Evolutionary conservation across 176 grass and related monocot genomes (phyloP).

Genomic region (Puya raimondii): DNA sequence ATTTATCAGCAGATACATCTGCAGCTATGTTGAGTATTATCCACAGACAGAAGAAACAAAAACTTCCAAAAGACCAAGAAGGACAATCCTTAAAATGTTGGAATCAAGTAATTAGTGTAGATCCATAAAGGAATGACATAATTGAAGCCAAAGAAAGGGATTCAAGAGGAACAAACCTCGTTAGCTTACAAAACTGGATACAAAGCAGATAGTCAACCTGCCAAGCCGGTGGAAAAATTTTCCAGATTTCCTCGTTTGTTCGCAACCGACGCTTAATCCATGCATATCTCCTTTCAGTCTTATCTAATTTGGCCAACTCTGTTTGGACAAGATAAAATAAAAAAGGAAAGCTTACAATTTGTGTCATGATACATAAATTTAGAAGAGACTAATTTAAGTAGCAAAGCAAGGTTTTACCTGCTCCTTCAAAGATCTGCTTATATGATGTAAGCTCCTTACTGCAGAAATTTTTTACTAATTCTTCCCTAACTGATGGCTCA

Average conservation of each 20-base stretch:
- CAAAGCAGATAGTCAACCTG: constrained; percentile 96
- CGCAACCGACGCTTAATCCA: constrained; percentile 89
- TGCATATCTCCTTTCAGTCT: constrained; percentile 98
- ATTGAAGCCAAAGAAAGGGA: neutral
- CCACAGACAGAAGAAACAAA: too few relatives aligned
- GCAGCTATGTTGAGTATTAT: too few relatives aligned
- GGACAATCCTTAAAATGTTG: neutral
- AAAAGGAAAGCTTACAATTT: neutral
- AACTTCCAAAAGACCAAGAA: too few relatives aligned
- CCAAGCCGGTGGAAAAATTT: constrained; percentile 93
- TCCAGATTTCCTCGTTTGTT: constrained; percentile 98
- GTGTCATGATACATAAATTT: constrained; percentile 16
- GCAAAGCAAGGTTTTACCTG: constrained; percentile 45
- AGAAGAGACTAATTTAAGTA: constrained; percentile 7
- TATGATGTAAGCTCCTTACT: constrained; percentile 98
- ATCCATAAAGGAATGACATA: neutral
- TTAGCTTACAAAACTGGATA: constrained; percentile 99
- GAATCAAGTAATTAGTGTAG: neutral
- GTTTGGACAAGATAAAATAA: constrained; percentile 24
- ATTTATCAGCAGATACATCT: too few relatives aligned
- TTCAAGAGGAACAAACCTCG: constrained; percentile 47
- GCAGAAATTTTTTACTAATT: constrained; percentile 97
- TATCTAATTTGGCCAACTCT: constrained; percentile 97
- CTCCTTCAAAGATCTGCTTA: constrained; percentile 97
- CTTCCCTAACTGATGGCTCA: constrained; percentile 92